Percentiles rank a stretch among this genome's conserved stretches.
Conservation (phyloP, 75 land plant species). For the Pinus tabuliformis region DNA sequence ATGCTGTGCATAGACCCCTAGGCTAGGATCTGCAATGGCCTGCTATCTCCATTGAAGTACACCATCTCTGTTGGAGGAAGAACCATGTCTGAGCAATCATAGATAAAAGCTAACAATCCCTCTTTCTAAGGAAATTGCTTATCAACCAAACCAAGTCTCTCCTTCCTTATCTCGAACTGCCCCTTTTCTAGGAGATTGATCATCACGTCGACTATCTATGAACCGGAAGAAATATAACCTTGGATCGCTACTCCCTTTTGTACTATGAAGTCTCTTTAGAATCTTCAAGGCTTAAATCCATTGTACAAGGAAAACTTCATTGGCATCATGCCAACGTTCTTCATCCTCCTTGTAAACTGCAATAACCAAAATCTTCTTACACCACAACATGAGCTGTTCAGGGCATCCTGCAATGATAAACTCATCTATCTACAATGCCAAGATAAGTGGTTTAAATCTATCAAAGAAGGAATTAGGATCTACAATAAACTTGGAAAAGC, state of each 20-base stretch:
- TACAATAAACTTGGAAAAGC: no score
- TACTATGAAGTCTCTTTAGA: neutral
- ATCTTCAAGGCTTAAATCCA: neutral
- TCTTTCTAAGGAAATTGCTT: neutral
- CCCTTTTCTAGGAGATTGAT: neutral
- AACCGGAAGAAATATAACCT: neutral
- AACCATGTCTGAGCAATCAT: neutral
- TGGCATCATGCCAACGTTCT: neutral
- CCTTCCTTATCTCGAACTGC: neutral
- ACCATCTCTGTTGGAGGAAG: no score
- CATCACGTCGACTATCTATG: neutral
- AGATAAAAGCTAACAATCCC: neutral
- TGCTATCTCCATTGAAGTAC: no score
- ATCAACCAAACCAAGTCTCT: neutral
- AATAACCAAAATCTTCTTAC: neutral
- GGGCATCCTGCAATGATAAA: no score
- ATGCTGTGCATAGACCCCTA: no score
- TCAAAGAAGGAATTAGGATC: no score
- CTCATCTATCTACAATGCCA: no score
- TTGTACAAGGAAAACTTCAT: conserved; percentile 2
- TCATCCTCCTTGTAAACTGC: neutral
- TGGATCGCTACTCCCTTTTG: neutral
- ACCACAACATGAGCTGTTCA: no score
- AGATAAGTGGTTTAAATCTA: no score
- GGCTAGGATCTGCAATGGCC: no score